Conservation (phyloP, 331 rosid genomes). For the Pyracantha coccinea region DNA sequence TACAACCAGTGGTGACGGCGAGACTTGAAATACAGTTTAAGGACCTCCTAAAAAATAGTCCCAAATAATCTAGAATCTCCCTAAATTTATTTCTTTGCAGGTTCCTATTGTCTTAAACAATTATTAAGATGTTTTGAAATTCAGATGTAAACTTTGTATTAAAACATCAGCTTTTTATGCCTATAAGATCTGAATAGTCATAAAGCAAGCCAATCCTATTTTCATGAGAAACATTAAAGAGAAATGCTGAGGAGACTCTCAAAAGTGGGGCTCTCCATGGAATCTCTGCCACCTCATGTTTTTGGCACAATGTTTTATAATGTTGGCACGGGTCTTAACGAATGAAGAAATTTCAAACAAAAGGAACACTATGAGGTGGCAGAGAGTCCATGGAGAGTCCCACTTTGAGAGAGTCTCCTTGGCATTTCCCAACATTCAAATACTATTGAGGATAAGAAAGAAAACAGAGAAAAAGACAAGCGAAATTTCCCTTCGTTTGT, state of each 20-base stretch:
- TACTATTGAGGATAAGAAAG: background rate
- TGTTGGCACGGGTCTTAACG: too few species aligned
- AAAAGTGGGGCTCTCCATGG: background rate
- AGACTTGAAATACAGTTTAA: background rate
- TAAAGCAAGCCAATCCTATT: background rate
- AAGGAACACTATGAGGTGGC: too few species aligned
- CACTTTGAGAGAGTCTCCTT: background rate
- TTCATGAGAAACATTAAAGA: background rate
- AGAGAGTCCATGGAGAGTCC: background rate
- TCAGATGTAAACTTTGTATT: background rate
- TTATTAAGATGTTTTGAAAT: background rate
- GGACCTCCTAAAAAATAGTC: background rate
- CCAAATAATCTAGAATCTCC: background rate
- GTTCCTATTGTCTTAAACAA: background rate
- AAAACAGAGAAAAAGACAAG: background rate
- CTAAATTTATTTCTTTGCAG: background rate
- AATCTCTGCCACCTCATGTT: too few species aligned
- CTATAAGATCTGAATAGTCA: background rate
- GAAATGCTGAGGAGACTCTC: background rate
- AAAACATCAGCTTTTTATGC: background rate
- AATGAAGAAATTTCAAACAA: too few species aligned
- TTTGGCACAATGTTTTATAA: too few species aligned
- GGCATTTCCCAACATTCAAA: background rate
- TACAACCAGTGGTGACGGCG: background rate
- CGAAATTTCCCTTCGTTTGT: background rate